These are phyloP conservation scores for Aureobasidium sp. DNA, from an alignment of 2,329 filamentous ascomycete species.

Conservation along the genomic window DNA sequence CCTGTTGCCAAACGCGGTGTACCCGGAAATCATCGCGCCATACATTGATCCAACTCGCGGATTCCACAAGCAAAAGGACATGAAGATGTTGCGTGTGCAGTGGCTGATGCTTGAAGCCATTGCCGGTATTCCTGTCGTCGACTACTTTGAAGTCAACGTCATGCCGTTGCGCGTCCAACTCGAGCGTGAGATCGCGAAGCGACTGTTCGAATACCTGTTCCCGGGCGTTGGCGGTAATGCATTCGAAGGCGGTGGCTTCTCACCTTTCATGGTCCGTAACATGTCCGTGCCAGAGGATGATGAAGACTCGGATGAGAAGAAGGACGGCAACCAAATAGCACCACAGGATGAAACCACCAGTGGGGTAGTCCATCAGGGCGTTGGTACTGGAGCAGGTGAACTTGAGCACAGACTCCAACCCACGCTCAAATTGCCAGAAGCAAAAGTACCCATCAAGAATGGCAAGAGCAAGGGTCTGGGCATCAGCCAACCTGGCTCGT, in stretches of 20 bases:
- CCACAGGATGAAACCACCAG: not conserved
- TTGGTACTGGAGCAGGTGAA: conserved; percentile 58
- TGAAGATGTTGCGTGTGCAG: conserved; percentile 85
- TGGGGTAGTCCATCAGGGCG: conserved; percentile 29
- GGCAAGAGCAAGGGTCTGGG: conserved; percentile 27
- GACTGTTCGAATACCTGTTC: conserved; percentile 95
- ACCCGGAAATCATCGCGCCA: conserved; percentile 90
- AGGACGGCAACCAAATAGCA: not conserved
- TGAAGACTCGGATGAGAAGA: conserved; percentile 29
- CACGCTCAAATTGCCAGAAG: conserved; percentile 54
- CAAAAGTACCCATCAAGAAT: conserved; percentile 16
- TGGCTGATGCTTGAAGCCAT: conserved; percentile 99
- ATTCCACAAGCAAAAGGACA: conserved; percentile 51
- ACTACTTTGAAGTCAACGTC: conserved; percentile 89
- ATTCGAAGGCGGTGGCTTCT: conserved; percentile 46
- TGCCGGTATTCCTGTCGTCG: conserved; percentile 92
- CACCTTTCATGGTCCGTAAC: conserved; percentile 51
- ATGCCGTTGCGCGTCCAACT: conserved; percentile 91
- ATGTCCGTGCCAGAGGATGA: conserved; percentile 39
- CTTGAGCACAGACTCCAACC: conserved; percentile 76
- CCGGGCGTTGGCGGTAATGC: conserved; percentile 59
- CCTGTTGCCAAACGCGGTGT: conserved; percentile 78
- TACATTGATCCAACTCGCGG: conserved; percentile 59
- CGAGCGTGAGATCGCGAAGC: conserved; percentile 85
- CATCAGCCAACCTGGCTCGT: conserved; percentile 17